Base-by-base conservation (phyloP, 1,284 basidiomycete genomes). In the Butyriboletus appendiculatus region DNA sequence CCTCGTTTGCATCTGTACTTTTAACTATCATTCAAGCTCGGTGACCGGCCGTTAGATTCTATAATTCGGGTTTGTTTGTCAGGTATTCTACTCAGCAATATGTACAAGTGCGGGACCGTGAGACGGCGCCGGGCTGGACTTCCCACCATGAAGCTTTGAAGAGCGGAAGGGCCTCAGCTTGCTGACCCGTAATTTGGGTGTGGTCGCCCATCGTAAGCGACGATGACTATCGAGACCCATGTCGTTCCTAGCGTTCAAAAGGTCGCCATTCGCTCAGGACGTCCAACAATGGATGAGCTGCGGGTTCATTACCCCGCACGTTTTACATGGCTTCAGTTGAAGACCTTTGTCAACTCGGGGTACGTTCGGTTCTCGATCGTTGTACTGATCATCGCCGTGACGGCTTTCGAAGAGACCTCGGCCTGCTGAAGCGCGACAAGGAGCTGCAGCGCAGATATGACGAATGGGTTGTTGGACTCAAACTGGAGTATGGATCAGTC, bases 341-440 rank as follows among this genome's bases (percentile, higher is more conserved):
- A 85, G 71, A 80, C 84, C 2, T 90, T 91, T 60, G 78, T 92
- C 48, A 88, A 85, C 64, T 86, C 88, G 52, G 88, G 88, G 88
- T 88, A 64, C 47, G 73, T 63, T 46, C 20, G 5, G 4, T 43
- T 37, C 20, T 37, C 32, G 37, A 45, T 35, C 24, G 22, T 53
- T 43, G 20, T 53, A 28, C 7, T n/a, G n/a, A 28, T 30, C 16
- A 12, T 37, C 32, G 3, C 11, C 28, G 26, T 54, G 52, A 58
- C 40, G 41, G 41, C 37, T 34, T 48, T 53, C 48, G 33, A 61
- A 91, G 88, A 33, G 89, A 92, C 67, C 80, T 92, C 42, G 88
- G 88, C 3, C 74, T 90, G 35, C 73, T 92, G 48, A 90, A 90
- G 65, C 81, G 89, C n/a, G 82, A 90, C 64, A 82, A 73, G 59